Conservation (phyloP, 345 rosid species). For the Lepidium sativum region DNA sequence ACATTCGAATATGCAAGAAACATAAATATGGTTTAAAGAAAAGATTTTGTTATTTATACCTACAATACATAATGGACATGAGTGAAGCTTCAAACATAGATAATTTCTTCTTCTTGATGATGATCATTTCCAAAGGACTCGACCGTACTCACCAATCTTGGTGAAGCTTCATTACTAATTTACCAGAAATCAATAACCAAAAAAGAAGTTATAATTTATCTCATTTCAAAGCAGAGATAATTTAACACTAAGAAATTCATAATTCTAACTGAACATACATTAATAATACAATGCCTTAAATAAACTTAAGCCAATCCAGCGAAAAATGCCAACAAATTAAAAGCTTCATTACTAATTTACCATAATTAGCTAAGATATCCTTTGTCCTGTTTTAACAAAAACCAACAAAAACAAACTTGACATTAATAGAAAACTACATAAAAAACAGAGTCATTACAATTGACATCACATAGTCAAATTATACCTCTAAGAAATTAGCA, state of each 20-base stretch:
- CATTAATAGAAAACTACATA: background rate
- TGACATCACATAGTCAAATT: background rate
- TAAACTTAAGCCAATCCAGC: too few species aligned
- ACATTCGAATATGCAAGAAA: background rate
- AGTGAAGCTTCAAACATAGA: background rate
- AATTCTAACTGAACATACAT: too few species aligned
- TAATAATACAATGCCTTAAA: too few species aligned
- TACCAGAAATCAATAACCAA: too few species aligned
- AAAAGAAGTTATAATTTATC: too few species aligned
- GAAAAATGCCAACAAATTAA: too few species aligned
- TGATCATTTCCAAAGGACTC: slow-evolving; percentile 59
- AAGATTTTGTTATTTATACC: background rate
- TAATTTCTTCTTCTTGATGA: background rate
- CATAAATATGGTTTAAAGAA: too few species aligned
- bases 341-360: too few species aligned
- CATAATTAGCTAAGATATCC: slow-evolving; percentile 59
- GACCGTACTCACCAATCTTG: slow-evolving; percentile 65
- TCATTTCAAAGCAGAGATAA: too few species aligned
- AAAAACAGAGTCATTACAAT: background rate
- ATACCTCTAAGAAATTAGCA: slow-evolving; percentile 69
- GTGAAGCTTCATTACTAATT: slow-evolving; percentile 67
- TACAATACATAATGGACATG: background rate
- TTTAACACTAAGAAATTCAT: too few species aligned
- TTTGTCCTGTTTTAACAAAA: slow-evolving; percentile 34
- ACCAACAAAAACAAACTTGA: background rate